These are phyloP conservation scores for Oryza australiensis DNA, from an alignment of 176 grass and related monocot species.

Conservation along the genomic window DNA sequence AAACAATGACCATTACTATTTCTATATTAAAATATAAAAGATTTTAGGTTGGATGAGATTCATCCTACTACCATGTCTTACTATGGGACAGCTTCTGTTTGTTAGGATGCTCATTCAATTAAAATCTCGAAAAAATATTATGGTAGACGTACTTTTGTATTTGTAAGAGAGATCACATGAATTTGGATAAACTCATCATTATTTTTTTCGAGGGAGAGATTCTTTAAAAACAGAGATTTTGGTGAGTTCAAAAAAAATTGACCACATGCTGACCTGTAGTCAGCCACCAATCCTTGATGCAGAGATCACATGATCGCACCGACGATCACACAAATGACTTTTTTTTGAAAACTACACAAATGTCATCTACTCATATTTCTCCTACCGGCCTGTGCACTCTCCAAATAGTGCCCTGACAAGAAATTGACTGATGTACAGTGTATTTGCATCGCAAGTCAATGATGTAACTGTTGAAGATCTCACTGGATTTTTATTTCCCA, in stretches of 20 bases:
- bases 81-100: too few relatives aligned
- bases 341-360: not conserved
- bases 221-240: not conserved
- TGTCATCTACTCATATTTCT: not conserved
- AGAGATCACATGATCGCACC: constrained; percentile 32
- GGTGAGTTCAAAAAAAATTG: not conserved
- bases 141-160: too few relatives aligned
- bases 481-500: not conserved
- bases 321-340: too few relatives aligned
- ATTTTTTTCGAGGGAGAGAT: not conserved
- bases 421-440: constrained; percentile 7
- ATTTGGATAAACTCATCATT: not conserved
- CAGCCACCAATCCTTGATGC: not conserved
- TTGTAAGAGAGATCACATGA: not conserved
- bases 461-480: not conserved
- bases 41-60: too few relatives aligned
- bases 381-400: not conserved
- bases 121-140: too few relatives aligned
- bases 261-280: not conserved
- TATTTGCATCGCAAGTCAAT: not conserved
- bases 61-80: too few relatives aligned
- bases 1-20: too few relatives aligned
- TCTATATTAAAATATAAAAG: too few relatives aligned
- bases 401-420: not conserved
- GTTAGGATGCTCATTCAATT: too few relatives aligned